These are phyloP conservation scores for Endogone sp. DNA, from an alignment of 192 early-diverging fungal species.

Conservation along the genomic window DNA sequence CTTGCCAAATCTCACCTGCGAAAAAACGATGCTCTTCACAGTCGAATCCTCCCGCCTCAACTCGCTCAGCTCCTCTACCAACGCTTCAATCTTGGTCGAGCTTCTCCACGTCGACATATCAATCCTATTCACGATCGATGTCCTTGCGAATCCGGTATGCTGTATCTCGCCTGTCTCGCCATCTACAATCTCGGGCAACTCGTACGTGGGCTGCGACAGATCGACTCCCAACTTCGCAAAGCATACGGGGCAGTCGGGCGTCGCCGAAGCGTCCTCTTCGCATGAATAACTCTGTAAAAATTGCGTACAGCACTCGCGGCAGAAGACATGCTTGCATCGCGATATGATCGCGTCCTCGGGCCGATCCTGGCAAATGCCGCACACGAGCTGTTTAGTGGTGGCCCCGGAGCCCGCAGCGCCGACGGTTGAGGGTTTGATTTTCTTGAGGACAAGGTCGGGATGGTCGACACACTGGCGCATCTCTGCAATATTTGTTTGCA, in stretches of 20 bases:
- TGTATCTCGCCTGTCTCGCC: conserved; percentile 17
- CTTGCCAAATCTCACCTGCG: conserved; percentile 15
- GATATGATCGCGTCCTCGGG: conserved; percentile 76
- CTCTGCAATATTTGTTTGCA: too few relatives aligned
- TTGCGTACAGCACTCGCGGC: conserved; percentile 51
- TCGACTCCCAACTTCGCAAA: conserved; percentile 75
- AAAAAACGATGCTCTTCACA: conserved; percentile 61
- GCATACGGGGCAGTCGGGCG: conserved; percentile 76
- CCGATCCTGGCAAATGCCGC: conserved; percentile 76
- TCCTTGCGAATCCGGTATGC: conserved; percentile 42
- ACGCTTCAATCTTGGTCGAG: conserved; percentile 92
- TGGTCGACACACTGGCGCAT: conserved; percentile 93
- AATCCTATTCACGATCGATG: conserved; percentile 89
- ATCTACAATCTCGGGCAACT: conserved; percentile 25
- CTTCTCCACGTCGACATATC: conserved; percentile 85
- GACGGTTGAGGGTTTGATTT: conserved; percentile 30
- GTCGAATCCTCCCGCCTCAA: conserved; percentile 69
- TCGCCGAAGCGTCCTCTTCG: conserved; percentile 17
- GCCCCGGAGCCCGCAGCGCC: conserved; percentile 16
- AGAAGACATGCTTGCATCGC: conserved; percentile 89
- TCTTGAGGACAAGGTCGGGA: conserved; percentile 72
- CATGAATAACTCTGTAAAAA: conserved; percentile 28
- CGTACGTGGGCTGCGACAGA: conserved; percentile 52
- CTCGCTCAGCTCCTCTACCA: conserved; percentile 81
- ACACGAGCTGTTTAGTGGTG: conserved; percentile 69